phyloP scores from a whole-genome alignment of 75 land plant species.

The Picea glauca region DNA sequence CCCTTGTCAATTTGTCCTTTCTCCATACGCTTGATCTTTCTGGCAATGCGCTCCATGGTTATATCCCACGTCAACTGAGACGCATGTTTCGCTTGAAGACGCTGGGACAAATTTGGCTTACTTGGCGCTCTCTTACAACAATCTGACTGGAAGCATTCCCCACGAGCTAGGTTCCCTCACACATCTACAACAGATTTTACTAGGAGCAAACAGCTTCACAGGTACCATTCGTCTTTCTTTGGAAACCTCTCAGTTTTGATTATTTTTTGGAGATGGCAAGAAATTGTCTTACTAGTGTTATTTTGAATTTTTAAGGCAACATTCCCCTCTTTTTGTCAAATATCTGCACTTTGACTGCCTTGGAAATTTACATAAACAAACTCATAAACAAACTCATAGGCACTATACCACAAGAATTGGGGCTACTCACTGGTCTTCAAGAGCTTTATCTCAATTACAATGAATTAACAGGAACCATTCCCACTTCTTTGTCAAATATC shows the following conservation, averaged over 20 bases:
- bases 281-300: background rate
- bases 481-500: too few species aligned
- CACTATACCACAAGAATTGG: slow-evolving; percentile 12
- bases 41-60: slow-evolving; percentile 20
- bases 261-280: background rate
- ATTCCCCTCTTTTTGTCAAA: background rate
- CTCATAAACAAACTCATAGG: slow-evolving; percentile 12
- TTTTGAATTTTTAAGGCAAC: too few species aligned
- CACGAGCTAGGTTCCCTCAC: slow-evolving; percentile 18
- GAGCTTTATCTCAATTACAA: background rate
- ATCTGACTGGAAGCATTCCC: slow-evolving; percentile 40
- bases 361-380: slow-evolving; percentile 4
- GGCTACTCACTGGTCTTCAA: slow-evolving; percentile 7
- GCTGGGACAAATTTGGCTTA: slow-evolving; percentile 16
- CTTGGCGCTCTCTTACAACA: slow-evolving; percentile 23
- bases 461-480: background rate
- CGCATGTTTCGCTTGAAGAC: slow-evolving; percentile 4
- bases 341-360: slow-evolving; percentile 6
- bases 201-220: background rate
- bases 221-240: slow-evolving; percentile 25
- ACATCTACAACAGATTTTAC: too few species aligned
- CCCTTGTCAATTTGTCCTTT: slow-evolving; percentile 16
- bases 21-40: slow-evolving; percentile 16
- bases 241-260: slow-evolving; percentile 14
- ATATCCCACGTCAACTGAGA: slow-evolving; percentile 15